Evolutionary conservation across 495 filamentous ascomycete species (phyloP).

Genomic region (Astrocystis sublimbata): DNA sequence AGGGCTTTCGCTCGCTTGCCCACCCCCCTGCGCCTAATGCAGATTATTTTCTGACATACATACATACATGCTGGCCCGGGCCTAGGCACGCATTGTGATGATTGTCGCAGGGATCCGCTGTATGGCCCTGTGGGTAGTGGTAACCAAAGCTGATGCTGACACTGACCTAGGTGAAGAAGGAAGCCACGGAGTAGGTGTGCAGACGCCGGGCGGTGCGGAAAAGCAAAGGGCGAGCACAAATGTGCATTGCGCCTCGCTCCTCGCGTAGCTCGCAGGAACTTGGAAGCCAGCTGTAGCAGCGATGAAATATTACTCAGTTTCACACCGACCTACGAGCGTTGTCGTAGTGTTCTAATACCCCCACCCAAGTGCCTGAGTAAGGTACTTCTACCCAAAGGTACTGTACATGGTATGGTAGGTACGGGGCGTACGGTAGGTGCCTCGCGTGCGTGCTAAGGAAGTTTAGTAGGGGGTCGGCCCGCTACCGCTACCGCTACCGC

Average conservation of each 20-base stretch:
- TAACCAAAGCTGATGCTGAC: slow-evolving; percentile 7
- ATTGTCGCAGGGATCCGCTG: slow-evolving; percentile 9
- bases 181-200: neutral
- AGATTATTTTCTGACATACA: neutral
- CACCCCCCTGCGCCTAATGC: neutral
- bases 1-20: no score
- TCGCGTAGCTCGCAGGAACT: no score
- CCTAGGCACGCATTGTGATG: neutral
- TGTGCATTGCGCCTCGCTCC: no score
- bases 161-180: slow-evolving; percentile 19
- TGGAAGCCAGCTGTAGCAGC: neutral
- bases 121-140: neutral
- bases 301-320: no score
- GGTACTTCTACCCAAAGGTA: neutral
- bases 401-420: no score
- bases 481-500: slow-evolving; percentile 17
- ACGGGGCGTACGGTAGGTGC: neutral
- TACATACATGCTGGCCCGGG: neutral
- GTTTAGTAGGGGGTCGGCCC: slow-evolving; percentile 5
- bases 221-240: slow-evolving; percentile 3
- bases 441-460: neutral
- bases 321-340: no score
- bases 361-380: no score
- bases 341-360: no score
- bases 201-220: neutral